Evolutionary conservation across 2,329 filamentous ascomycete species (phyloP), one percentile per base, ranked within the genome.

Genomic region (Epichloe aotearoae): DNA sequence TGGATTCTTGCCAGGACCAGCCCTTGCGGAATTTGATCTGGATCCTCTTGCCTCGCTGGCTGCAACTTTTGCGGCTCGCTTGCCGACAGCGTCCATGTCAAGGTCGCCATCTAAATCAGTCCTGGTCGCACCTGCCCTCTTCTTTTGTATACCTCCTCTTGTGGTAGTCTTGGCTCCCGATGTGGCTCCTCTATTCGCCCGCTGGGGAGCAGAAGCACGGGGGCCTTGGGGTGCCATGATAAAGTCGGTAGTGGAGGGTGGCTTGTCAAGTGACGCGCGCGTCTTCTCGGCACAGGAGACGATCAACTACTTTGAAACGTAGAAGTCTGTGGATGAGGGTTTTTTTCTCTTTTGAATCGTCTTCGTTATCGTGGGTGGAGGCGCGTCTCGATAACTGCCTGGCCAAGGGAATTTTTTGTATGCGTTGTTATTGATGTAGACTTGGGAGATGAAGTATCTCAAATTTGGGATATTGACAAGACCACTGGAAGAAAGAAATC

Each of bases 71-170:
- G 63, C 66, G n/a, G 62, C 54, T 52, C 68, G 63, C 55, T 65
- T 61, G 45, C 59, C 61, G 19, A 62, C 56, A 46, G 63, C 65
- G 55, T 74, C 74, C 78, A 82, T 82, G 34, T 77, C 70, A n/a
- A 82, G 68, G 57, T 82, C 78, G 34, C 78, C 78, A 66, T 81
- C 78, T 49, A 70, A 66, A 57, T 81, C 78, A 46, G 70, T 61
- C 54, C 67, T 71, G 3, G 59, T 57, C 40, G 62, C 63, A 11
- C 60, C 62, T 39, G 71, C 59, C 47, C 61, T 72, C 46, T 73
- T 73, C 61, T 79, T 80, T 19, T 68, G 65, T 50, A 80, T 73
- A 33, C 77, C 77, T 37, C 72, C 72, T 57, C 73, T 68, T n/a
- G 62, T 58, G 51, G 57, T 62, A 10, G 62, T 52, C 51, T 62